phyloP scores from a whole-genome alignment of 2,329 filamentous ascomycete genomes.

The Aspergillus clavatus region DNA sequence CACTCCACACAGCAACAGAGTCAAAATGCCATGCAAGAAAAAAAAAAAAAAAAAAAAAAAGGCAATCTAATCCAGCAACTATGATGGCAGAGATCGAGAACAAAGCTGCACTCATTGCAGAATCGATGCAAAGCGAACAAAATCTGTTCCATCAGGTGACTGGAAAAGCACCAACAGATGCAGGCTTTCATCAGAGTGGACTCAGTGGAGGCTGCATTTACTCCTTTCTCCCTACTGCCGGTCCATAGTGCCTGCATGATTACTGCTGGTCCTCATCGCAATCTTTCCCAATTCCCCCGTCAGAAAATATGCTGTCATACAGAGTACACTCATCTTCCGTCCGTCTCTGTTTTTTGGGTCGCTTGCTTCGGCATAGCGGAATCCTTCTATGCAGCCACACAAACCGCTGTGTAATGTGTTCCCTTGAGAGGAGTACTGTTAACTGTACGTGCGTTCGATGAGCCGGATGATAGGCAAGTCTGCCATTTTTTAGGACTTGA shows the following conservation, averaged over 20 bases:
- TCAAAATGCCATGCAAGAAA: too few relatives aligned
- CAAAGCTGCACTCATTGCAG: neutral
- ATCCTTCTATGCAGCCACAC: neutral
- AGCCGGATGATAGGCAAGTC: too few relatives aligned
- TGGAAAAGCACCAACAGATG: constrained; percentile 2
- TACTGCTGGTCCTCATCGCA: neutral
- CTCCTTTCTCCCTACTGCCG: constrained; percentile 4
- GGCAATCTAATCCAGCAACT: neutral
- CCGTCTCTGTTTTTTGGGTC: neutral
- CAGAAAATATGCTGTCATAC: constrained; percentile 1
- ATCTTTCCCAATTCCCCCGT: constrained; percentile 1
- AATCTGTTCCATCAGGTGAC: constrained; percentile 10
- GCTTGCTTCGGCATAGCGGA: neutral
- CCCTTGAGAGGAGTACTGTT: too few relatives aligned
- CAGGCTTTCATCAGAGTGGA: neutral
- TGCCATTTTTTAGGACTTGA: too few relatives aligned
- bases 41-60: too few relatives aligned
- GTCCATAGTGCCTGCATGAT: too few relatives aligned
- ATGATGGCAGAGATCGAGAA: neutral
- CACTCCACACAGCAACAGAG: too few relatives aligned
- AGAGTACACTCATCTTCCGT: constrained; percentile 1
- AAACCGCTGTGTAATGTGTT: neutral
- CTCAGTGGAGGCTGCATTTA: constrained; percentile 8
- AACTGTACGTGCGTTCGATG: too few relatives aligned
- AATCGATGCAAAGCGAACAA: constrained; percentile 4